Conservation (phyloP, 192 early-diverging fungal species). For the Linnemannia zychae region DNA sequence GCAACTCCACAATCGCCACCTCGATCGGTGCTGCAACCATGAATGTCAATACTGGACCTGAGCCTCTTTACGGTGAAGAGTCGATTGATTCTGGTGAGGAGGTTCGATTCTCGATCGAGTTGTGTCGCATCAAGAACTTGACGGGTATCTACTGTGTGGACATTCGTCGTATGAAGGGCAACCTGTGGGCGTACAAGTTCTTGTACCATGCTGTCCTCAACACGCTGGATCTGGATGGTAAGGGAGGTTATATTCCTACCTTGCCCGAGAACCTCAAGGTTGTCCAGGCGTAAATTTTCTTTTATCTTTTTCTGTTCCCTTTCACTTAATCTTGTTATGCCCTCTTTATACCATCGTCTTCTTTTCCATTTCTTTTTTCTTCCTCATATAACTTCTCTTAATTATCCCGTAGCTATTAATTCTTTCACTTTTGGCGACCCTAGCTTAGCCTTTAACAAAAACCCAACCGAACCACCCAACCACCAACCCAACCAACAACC, state of each 20-base stretch:
- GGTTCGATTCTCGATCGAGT: constrained; percentile 89
- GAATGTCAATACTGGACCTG: constrained; percentile 34
- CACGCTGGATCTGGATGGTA: constrained; percentile 61
- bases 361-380: not conserved
- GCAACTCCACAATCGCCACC: constrained; percentile 40
- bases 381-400: not conserved
- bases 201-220: constrained; percentile 74
- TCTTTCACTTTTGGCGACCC: too few species aligned
- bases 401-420: not conserved
- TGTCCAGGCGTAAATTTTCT: constrained; percentile 18
- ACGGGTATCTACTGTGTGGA: constrained; percentile 82
- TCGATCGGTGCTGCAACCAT: not conserved
- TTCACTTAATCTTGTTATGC: not conserved
- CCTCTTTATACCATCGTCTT: constrained; percentile 11
- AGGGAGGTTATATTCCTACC: constrained; percentile 61
- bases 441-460: too few species aligned
- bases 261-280: constrained; percentile 47
- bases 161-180: constrained; percentile 80
- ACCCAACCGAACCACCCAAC: too few species aligned
- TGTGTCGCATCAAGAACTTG: constrained; percentile 94
- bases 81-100: constrained; percentile 80
- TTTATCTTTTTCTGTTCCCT: not conserved
- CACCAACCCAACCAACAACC: too few species aligned
- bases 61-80: constrained; percentile 67
- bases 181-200: constrained; percentile 85